Evolutionary conservation across 2,329 filamentous ascomycete species (phyloP).

Genomic region (Basipetospora chlamydospora): DNA sequence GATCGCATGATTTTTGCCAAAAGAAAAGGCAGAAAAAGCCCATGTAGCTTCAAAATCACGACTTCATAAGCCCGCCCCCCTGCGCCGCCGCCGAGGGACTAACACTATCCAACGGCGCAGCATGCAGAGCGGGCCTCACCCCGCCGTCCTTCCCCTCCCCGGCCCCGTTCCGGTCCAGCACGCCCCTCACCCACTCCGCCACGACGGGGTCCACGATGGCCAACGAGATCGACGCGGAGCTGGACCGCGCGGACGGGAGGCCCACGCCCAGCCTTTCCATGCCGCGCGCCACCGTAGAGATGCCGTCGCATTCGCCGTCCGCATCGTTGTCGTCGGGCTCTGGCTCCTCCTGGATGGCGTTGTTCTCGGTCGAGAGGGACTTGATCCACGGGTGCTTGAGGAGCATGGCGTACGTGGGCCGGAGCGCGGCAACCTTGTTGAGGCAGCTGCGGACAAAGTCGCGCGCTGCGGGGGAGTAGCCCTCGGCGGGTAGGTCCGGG

Average conservation of each 20-base stretch:
- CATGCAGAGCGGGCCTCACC: slow-evolving; percentile 71
- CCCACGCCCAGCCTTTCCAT: neutral
- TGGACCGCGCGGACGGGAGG: slow-evolving; percentile 2
- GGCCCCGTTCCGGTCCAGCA: slow-evolving; percentile 46
- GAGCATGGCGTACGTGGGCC: slow-evolving; percentile 88
- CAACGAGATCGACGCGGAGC: slow-evolving; percentile 21
- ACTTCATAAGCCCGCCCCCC: neutral
- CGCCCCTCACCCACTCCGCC: slow-evolving; percentile 65
- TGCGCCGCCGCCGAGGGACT: slow-evolving; percentile 32
- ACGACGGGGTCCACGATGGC: slow-evolving; percentile 59
- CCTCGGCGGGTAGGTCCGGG: slow-evolving; percentile 64
- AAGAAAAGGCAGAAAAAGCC: neutral
- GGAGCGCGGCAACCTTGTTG: slow-evolving; percentile 79
- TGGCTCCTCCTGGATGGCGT: slow-evolving; percentile 53
- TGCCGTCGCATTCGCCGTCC: slow-evolving; percentile 14
- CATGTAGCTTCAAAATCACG: too few species aligned
- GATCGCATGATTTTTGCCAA: neutral
- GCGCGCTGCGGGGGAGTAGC: slow-evolving; percentile 64
- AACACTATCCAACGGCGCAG: slow-evolving; percentile 67
- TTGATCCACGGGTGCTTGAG: slow-evolving; percentile 82
- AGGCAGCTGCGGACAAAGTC: slow-evolving; percentile 83
- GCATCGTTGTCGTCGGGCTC: slow-evolving; percentile 42
- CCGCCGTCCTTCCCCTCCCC: slow-evolving; percentile 35
- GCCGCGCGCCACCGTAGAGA: neutral
- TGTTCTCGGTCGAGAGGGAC: slow-evolving; percentile 49